Conservation (phyloP, 2,329 filamentous ascomycete genomes). For the Aspergillus sclerotialis region DNA sequence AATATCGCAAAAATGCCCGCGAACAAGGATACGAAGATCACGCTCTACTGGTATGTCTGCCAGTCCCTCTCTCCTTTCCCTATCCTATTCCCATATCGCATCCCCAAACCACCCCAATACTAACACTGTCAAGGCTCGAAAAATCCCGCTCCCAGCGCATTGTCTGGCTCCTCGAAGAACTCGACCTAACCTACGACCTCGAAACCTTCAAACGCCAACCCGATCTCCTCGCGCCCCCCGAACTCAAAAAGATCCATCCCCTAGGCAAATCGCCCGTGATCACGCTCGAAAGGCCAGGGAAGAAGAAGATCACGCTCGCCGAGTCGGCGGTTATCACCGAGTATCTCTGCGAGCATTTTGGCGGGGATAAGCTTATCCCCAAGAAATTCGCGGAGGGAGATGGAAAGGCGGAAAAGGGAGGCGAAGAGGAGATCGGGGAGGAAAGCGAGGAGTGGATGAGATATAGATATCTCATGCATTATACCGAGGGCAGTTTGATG, state of each 20-base stretch:
- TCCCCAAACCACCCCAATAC: background rate
- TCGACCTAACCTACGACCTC: conserved; percentile 70
- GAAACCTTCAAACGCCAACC: conserved; percentile 65
- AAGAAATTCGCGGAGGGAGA: conserved; percentile 42
- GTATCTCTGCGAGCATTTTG: conserved; percentile 68
- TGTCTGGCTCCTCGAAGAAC: conserved; percentile 79
- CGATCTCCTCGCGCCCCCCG: conserved; percentile 64
- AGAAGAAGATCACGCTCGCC: conserved; percentile 57
- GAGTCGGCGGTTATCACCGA: conserved; percentile 77
- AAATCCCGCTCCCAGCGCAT: conserved; percentile 76
- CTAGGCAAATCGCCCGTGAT: conserved; percentile 83
- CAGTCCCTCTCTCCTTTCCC: too few relatives aligned
- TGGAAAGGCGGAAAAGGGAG: conserved; percentile 49
- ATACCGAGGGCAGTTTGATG: conserved; percentile 79
- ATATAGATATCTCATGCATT: conserved; percentile 69
- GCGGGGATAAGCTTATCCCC: conserved; percentile 42
- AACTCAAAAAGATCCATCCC: conserved; percentile 71
- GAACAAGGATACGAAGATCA: conserved; percentile 46
- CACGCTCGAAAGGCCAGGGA: conserved; percentile 48
- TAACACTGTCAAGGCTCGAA: conserved; percentile 58
- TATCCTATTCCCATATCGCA: background rate
- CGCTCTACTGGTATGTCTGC: conserved; percentile 58
- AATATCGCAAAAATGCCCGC: too few relatives aligned
- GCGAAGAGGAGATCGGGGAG: conserved; percentile 52
- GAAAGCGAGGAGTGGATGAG: conserved; percentile 56